Conservation (phyloP, 345 rosid genomes). For the Camelina sativa region DNA sequence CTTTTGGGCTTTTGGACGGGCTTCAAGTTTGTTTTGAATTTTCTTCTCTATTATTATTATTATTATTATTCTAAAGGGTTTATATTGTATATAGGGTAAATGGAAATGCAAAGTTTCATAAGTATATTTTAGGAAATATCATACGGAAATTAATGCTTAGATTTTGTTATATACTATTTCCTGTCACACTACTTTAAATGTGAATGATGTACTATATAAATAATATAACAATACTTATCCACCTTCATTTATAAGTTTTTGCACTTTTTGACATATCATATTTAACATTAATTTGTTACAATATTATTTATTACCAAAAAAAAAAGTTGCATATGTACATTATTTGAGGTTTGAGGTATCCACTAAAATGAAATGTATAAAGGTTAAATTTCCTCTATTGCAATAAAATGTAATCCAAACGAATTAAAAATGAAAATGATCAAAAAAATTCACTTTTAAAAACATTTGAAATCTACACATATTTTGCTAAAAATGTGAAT, state of each 20-base stretch:
- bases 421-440: background rate
- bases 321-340: too few species aligned
- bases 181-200: conserved; percentile 17
- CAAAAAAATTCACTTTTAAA: background rate
- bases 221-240: background rate
- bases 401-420: background rate
- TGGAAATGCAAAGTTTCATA: conserved; percentile 11
- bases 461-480: background rate
- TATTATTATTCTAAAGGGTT: background rate
- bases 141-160: conserved; percentile 8
- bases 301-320: background rate
- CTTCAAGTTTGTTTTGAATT: background rate
- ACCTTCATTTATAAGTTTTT: conserved; percentile 15
- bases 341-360: background rate
- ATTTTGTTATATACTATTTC: background rate
- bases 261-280: background rate
- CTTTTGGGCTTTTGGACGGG: background rate
- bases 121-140: background rate
- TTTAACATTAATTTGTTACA: background rate
- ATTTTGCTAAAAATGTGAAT: background rate
- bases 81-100: background rate
- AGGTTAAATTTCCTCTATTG: background rate
- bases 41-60: background rate
- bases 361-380: background rate
- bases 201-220: conserved; percentile 4